A percentile compares a stretch with the other conserved stretches of the same genome.
phyloP scores from a whole-genome alignment of 306 rosid genomes.

The Aeschynomene evenia region DNA sequence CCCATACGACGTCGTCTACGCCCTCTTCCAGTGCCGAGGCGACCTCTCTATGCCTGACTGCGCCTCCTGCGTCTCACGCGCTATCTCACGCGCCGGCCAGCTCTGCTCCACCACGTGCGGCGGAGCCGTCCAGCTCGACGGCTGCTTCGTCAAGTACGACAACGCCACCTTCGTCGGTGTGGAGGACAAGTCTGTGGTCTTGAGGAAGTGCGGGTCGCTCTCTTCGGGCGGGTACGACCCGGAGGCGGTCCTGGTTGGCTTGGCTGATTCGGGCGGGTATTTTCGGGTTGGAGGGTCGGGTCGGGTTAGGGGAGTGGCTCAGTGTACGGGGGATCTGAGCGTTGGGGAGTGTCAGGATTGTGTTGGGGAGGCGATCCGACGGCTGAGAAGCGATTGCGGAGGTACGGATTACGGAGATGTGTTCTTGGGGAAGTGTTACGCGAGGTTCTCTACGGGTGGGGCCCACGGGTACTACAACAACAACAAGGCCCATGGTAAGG shows the following conservation, averaged over 20 bases:
- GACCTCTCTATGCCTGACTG: slow-evolving; percentile 92
- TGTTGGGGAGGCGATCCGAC: slow-evolving; percentile 55
- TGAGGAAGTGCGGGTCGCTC: slow-evolving; percentile 67
- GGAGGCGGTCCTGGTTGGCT: slow-evolving; percentile 56
- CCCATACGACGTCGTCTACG: slow-evolving; percentile 51
- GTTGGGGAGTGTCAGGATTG: slow-evolving; percentile 69
- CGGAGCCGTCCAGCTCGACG: slow-evolving; percentile 75
- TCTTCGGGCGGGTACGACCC: slow-evolving; percentile 49
- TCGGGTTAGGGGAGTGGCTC: slow-evolving; percentile 60
- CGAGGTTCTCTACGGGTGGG: slow-evolving; percentile 56
- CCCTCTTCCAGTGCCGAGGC: slow-evolving; percentile 92
- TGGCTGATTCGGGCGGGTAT: slow-evolving; percentile 51
- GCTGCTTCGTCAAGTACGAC: slow-evolving; percentile 84
- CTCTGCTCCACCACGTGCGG: slow-evolving; percentile 60
- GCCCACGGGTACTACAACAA: slow-evolving; percentile 30
- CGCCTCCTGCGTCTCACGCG: slow-evolving; percentile 60
- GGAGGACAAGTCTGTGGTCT: slow-evolving; percentile 74
- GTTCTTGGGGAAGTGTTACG: slow-evolving; percentile 79
- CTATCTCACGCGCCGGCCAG: slow-evolving; percentile 46
- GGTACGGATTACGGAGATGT: slow-evolving; percentile 61
- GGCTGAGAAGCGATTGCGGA: slow-evolving; percentile 66
- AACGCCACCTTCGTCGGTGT: slow-evolving; percentile 62
- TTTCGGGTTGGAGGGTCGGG: slow-evolving; percentile 76
- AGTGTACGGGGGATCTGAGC: slow-evolving; percentile 74
- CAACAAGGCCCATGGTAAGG: slow-evolving; percentile 55